Evolutionary conservation across 305 asterid genomes (phyloP).

Genomic region (Euphrasia arctica): DNA sequence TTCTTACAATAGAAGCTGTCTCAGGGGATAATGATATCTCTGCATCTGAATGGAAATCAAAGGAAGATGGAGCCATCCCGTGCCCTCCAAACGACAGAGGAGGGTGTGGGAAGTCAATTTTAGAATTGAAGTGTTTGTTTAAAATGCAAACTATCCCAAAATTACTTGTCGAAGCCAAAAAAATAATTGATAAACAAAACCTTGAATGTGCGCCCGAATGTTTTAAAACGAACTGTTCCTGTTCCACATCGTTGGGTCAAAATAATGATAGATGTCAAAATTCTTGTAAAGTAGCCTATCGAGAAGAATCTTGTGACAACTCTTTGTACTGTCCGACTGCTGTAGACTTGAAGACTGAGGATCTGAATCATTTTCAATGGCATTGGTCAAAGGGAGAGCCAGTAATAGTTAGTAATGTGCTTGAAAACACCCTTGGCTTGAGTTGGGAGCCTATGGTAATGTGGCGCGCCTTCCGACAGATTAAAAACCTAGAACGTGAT

Average conservation of each 20-base stretch:
- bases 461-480: conserved; percentile 80
- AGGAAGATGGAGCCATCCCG: conserved; percentile 41
- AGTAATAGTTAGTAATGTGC: conserved; percentile 58
- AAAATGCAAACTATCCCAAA: conserved; percentile 23
- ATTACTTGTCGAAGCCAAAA: conserved; percentile 40
- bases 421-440: conserved; percentile 53
- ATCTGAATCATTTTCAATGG: conserved; percentile 53
- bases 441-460: conserved; percentile 94
- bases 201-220: conserved; percentile 22
- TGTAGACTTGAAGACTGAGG: conserved; percentile 37
- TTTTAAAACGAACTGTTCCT: conserved; percentile 29
- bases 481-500: conserved; percentile 35
- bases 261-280: conserved; percentile 15
- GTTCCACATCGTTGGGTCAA: conserved; percentile 29
- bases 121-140: conserved; percentile 37
- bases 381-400: conserved; percentile 77
- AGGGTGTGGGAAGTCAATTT: conserved; percentile 44
- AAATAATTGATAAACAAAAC: conserved; percentile 15
- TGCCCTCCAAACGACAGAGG: conserved; percentile 45
- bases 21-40: conserved; percentile 17
- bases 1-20: not conserved
- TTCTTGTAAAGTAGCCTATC: conserved; percentile 46
- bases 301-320: conserved; percentile 44
- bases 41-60: conserved; percentile 38
- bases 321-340: conserved; percentile 53